Evolutionary conservation across 164 flowering plant species (phyloP), one percentile per base, ranked within the genome.

Genomic region (Aristolochia contorta): DNA sequence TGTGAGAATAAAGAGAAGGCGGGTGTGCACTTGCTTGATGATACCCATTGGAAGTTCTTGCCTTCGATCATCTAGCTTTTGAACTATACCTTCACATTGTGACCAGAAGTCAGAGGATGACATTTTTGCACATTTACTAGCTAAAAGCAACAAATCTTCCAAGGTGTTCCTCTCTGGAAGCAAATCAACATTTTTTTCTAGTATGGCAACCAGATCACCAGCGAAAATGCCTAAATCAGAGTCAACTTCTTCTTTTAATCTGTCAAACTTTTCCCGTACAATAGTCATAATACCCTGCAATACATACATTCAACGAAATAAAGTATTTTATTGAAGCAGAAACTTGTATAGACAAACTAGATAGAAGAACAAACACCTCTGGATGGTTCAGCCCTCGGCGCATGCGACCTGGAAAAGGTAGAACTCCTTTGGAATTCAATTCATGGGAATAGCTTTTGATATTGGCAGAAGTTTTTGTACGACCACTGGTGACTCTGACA

Each of bases 371-470:
- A 16, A 50, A 61, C 71, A 92, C 99, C 85, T 91, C 93, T 71
- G 79, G 74, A 60, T 83, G 95, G 12, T 83, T 93, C 27, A 80
- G 70, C 43, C 87, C 90, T 14, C 96, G 87, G 69, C 93, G 76
- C 71, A 80, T 91, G 84, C 85, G 78, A 64, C 79, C 78, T n/a
- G 99, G 97, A 71, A 72, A 84, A 48, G 97, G 86, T 22, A 79
- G 71, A 18, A 91, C 96, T 49, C 97, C 97, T 80, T 94, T 94
- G 10, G 99, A 94, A 75, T 89, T 87, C 20, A 94, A 87, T 67
- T 94, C 99, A 65, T 91, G 97, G 57, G 99, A 91, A 74, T 87
- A 94, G 74, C 96, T 87, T 80, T 91, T 94, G 53, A 94, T 65
- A 56, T 89, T 91, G 19, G 68, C 71, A 6, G 85, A 80, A 22